phyloP scores from a whole-genome alignment of 805 yeast genomes.

The Candida methanosorbosa region DNA sequence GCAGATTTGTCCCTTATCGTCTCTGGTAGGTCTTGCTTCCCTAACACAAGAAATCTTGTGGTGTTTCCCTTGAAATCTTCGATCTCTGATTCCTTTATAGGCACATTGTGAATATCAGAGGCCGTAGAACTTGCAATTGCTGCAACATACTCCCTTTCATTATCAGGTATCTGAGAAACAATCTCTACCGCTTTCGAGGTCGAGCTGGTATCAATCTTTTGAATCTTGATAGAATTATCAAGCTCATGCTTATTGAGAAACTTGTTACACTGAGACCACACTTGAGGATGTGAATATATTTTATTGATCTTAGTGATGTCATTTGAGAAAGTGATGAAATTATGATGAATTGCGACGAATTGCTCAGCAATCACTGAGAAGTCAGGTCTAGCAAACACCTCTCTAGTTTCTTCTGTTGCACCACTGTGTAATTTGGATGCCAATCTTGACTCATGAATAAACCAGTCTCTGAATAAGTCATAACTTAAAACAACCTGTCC shows the following conservation, averaged over 20 bases:
- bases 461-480: slow-evolving; percentile 70
- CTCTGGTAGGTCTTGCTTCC: slow-evolving; percentile 23
- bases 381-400: slow-evolving; percentile 14
- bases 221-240: slow-evolving; percentile 25
- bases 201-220: slow-evolving; percentile 59
- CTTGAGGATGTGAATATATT: slow-evolving; percentile 93
- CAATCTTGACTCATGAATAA: slow-evolving; percentile 15
- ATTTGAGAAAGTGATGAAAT: slow-evolving; percentile 43
- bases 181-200: slow-evolving; percentile 80
- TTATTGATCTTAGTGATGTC: slow-evolving; percentile 37
- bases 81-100: slow-evolving; percentile 44
- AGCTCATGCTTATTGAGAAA: slow-evolving; percentile 37
- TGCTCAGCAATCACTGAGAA: slow-evolving; percentile 67
- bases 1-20: slow-evolving; percentile 2
- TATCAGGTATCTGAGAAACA: slow-evolving; percentile 30
- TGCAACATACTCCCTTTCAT: slow-evolving; percentile 35
- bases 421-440: slow-evolving; percentile 4
- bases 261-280: slow-evolving; percentile 82
- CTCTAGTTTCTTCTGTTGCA: not conserved
- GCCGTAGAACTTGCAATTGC: slow-evolving; percentile 73
- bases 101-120: slow-evolving; percentile 47
- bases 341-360: slow-evolving; percentile 76
- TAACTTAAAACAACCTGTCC: slow-evolving; percentile 87
- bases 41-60: slow-evolving; percentile 73
- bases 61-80: slow-evolving; percentile 74